A percentile compares a stretch with the other conserved stretches of the same genome.
Evolutionary conservation across 2,329 filamentous ascomycete genomes (phyloP).

Genomic region (Cladosporium cucumerinum): DNA sequence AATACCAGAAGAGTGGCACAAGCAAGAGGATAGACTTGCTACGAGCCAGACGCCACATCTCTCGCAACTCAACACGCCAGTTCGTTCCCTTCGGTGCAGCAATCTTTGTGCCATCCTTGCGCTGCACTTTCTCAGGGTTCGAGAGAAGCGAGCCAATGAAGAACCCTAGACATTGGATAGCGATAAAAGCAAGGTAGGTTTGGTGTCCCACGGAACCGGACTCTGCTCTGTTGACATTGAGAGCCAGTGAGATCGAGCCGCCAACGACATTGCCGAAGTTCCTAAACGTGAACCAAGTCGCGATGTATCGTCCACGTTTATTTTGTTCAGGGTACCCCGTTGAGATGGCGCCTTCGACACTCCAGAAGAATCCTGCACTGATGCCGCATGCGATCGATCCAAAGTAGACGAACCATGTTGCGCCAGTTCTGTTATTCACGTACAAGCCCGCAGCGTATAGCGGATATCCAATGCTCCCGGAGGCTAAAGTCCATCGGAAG

Average conservation of each 20-base stretch:
- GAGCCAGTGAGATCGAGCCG: conserved; percentile 42
- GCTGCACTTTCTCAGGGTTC: conserved; percentile 41
- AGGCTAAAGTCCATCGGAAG: conserved; percentile 26
- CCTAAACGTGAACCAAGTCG: conserved; percentile 42
- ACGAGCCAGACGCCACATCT: conserved; percentile 34
- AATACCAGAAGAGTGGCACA: conserved; percentile 43
- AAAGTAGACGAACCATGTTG: conserved; percentile 50
- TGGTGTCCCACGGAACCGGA: conserved; percentile 31
- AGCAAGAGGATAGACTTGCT: conserved; percentile 38
- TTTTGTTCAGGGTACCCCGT: conserved; percentile 47
- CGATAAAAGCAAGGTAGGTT: conserved; percentile 42
- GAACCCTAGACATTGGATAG: conserved; percentile 36
- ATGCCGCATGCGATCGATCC: conserved; percentile 48
- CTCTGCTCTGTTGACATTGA: conserved; percentile 35
- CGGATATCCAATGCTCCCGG: conserved; percentile 37
- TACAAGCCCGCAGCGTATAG: conserved; percentile 48
- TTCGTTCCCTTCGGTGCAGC: conserved; percentile 35
- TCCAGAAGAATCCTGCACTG: conserved; percentile 50
- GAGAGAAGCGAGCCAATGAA: conserved; percentile 40
- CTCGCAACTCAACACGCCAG: conserved; percentile 38
- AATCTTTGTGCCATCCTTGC: conserved; percentile 39
- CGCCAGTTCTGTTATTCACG: conserved; percentile 48
- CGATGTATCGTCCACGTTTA: conserved; percentile 50
- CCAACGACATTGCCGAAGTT: conserved; percentile 45
- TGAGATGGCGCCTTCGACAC: conserved; percentile 48